phyloP scores from a whole-genome alignment of 805 yeast species.

The Sugiyamaella valdiviana region DNA sequence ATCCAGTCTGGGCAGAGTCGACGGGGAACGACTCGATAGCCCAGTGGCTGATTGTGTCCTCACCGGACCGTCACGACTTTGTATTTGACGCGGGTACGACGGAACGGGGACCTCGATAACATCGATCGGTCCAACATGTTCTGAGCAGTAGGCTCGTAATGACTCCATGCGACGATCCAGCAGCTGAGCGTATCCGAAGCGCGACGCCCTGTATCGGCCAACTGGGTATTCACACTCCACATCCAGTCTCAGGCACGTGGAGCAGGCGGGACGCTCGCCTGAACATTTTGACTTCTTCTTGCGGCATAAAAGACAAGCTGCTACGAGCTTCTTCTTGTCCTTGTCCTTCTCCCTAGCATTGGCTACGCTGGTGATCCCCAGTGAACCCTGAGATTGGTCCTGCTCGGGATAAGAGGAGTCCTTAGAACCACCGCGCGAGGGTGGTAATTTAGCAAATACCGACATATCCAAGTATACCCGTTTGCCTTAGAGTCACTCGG shows the following conservation, averaged over 20 bases:
- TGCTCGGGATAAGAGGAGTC: not conserved
- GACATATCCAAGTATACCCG: not conserved
- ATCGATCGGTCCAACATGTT: not conserved
- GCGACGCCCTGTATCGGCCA: constrained; percentile 32
- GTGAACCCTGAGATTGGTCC: not conserved
- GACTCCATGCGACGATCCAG: constrained; percentile 21
- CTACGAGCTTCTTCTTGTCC: constrained; percentile 27
- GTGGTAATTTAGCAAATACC: not conserved
- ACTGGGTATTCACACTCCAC: constrained; percentile 33
- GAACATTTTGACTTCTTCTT: constrained; percentile 35
- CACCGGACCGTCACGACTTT: too few relatives aligned
- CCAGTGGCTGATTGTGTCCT: too few relatives aligned
- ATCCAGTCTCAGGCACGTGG: constrained; percentile 30
- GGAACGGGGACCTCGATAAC: not conserved
- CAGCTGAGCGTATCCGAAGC: constrained; percentile 32
- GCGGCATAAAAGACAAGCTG: constrained; percentile 33
- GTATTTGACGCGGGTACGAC: not conserved
- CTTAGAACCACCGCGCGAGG: not conserved
- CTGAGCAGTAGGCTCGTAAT: constrained; percentile 7
- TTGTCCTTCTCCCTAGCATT: not conserved
- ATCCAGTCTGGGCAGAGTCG: constrained; percentile 16
- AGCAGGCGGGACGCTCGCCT: constrained; percentile 34
- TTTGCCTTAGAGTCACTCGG: too few relatives aligned
- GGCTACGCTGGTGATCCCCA: too few relatives aligned
- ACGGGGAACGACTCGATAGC: not conserved